Percentiles rank a stretch among this genome's conserved stretches.
These are phyloP conservation scores for Leucocoprinus sp. DNA, from an alignment of 768 basidiomycete genomes.

Conservation along the genomic window DNA sequence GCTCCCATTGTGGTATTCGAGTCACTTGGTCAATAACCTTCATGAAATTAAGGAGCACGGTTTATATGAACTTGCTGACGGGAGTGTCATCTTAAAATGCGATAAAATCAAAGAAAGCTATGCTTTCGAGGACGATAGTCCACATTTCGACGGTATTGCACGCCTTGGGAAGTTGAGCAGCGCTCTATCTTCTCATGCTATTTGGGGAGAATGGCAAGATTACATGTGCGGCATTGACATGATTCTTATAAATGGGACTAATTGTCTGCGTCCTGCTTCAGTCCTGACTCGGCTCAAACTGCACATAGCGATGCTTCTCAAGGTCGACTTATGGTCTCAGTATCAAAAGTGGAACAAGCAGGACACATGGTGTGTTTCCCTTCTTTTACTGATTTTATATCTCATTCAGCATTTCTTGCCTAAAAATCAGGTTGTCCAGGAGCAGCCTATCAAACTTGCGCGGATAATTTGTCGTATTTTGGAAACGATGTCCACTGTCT, in stretches of 20 bases:
- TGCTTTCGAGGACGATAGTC: slow-evolving; percentile 35
- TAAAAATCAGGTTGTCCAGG: slow-evolving; percentile 36
- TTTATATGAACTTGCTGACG: slow-evolving; percentile 20
- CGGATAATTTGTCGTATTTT: slow-evolving; percentile 26
- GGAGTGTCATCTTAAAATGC: slow-evolving; percentile 34
- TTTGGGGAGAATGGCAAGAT: slow-evolving; percentile 40
- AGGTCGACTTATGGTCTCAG: slow-evolving; percentile 34
- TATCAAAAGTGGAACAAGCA: slow-evolving; percentile 32
- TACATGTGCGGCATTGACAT: slow-evolving; percentile 27
- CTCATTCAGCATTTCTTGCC: not conserved
- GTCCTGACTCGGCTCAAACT: slow-evolving; percentile 36
- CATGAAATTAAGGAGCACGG: slow-evolving; percentile 28
- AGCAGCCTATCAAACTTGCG: slow-evolving; percentile 34
- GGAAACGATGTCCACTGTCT: slow-evolving; percentile 18
- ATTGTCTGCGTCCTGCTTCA: slow-evolving; percentile 13
- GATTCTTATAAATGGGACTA: too few species aligned
- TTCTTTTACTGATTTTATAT: not conserved
- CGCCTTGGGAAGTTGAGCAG: slow-evolving; percentile 27
- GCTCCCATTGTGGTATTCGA: not conserved
- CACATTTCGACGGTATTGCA: slow-evolving; percentile 31
- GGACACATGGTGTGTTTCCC: slow-evolving; percentile 40
- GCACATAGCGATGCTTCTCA: slow-evolving; percentile 31
- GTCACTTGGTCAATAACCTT: not conserved
- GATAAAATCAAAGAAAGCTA: slow-evolving; percentile 35
- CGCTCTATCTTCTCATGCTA: slow-evolving; percentile 33